These are phyloP conservation scores for Jaltomata sinuosa DNA, from an alignment of 257 asterid genomes.

Conservation along the genomic window DNA sequence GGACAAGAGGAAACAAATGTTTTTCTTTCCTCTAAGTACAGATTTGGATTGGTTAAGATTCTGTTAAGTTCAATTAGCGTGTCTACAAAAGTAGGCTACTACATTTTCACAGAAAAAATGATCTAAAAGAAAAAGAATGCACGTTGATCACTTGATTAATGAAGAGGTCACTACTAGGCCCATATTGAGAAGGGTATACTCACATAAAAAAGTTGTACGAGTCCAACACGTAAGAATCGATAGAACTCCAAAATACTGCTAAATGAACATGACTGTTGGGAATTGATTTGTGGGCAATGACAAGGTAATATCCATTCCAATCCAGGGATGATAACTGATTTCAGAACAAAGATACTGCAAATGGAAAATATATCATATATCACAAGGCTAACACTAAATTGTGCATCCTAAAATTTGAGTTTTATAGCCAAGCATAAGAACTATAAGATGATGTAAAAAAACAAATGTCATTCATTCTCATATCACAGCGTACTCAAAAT, in stretches of 20 bases:
- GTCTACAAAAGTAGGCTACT: constrained; percentile 4
- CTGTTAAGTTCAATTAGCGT: not conserved
- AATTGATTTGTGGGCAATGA: constrained; percentile 27
- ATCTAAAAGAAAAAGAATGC: not conserved
- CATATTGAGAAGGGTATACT: constrained; percentile 23
- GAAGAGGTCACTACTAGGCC: not conserved
- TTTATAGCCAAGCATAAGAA: not conserved
- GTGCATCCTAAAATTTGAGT: not conserved
- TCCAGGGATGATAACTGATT: constrained; percentile 61
- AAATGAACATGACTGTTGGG: constrained; percentile 36
- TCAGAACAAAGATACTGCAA: constrained; percentile 78
- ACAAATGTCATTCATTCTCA: not conserved
- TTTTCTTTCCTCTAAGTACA: not conserved
- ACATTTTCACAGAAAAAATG: not conserved
- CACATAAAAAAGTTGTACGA: constrained; percentile 79
- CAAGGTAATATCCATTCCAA: constrained; percentile 80
- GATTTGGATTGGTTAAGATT: not conserved
- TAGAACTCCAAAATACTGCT: constrained; percentile 59
- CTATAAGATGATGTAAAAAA: not conserved
- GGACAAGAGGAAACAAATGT: not conserved
- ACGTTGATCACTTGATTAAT: not conserved
- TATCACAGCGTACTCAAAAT: not conserved
- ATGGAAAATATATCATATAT: not conserved
- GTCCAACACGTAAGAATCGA: constrained; percentile 59
- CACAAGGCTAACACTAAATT: not conserved